These are phyloP conservation scores for Wallacemonas sp. DNA, from an alignment of 208 protist genomes.

Conservation along the genomic window DNA sequence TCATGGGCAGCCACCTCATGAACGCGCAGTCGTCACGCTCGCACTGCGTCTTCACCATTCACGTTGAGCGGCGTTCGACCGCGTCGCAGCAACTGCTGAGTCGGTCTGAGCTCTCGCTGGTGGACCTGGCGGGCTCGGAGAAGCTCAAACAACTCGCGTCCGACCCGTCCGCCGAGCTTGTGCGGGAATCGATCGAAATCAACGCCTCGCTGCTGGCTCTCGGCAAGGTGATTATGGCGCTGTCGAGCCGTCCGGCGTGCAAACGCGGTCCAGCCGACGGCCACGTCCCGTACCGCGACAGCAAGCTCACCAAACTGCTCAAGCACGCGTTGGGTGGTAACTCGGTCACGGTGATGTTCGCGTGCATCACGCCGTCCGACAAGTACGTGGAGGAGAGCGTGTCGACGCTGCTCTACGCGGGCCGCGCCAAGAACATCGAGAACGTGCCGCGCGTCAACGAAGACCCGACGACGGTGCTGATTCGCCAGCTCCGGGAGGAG, in stretches of 20 bases:
- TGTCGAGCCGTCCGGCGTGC: slow-evolving; percentile 20
- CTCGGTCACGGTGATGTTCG: slow-evolving; percentile 85
- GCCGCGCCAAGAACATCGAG: slow-evolving; percentile 84
- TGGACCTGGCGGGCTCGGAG: slow-evolving; percentile 93
- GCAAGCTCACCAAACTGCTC: slow-evolving; percentile 89
- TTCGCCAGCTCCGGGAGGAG: slow-evolving; percentile 72
- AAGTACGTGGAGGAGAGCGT: slow-evolving; percentile 85
- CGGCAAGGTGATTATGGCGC: slow-evolving; percentile 91
- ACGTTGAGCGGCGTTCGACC: slow-evolving; percentile 59
- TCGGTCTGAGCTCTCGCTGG: slow-evolving; percentile 78
- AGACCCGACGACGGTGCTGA: slow-evolving; percentile 65
- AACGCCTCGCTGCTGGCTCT: slow-evolving; percentile 91
- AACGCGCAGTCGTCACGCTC: slow-evolving; percentile 92
- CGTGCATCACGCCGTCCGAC: slow-evolving; percentile 86
- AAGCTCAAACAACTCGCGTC: slow-evolving; percentile 60
- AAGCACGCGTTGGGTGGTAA: slow-evolving; percentile 84
- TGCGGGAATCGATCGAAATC: slow-evolving; percentile 92
- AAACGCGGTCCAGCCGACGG: slow-evolving; percentile 5
- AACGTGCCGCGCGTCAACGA: slow-evolving; percentile 87
- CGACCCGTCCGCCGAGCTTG: slow-evolving; percentile 49
- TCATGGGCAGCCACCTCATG: slow-evolving; percentile 81
- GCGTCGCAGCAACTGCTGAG: slow-evolving; percentile 37
- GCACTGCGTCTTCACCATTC: slow-evolving; percentile 90
- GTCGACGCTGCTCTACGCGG: slow-evolving; percentile 91
- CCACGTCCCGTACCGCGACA: slow-evolving; percentile 92